Evolutionary conservation across 2,329 filamentous ascomycete genomes (phyloP).

Genomic region (Calonectria fujianensis): DNA sequence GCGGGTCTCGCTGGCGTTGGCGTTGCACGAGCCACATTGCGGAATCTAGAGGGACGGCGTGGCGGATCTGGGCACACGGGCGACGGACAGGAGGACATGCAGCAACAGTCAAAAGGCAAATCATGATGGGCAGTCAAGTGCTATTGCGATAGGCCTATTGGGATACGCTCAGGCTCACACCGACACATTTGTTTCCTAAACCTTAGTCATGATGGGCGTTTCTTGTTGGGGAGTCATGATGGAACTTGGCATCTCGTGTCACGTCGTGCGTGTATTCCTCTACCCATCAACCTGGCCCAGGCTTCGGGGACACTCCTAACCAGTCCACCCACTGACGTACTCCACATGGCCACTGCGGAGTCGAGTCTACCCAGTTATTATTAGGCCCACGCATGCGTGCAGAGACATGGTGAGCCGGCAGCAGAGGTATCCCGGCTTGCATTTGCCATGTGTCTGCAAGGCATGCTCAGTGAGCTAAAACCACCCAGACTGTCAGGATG

Average conservation of each 20-base stretch:
- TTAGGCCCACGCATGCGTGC: slow-evolving; percentile 17
- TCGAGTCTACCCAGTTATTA: slow-evolving; percentile 6
- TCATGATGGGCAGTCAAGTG: neutral
- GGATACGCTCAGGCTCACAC: neutral
- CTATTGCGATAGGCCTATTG: neutral
- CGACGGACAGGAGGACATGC: neutral
- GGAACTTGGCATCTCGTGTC: slow-evolving; percentile 1
- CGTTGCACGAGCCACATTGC: slow-evolving; percentile 30
- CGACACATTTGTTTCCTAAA: neutral
- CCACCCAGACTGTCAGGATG: neutral
- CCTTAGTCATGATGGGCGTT: neutral
- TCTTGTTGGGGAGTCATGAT: slow-evolving; percentile 1
- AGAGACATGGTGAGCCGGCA: slow-evolving; percentile 8
- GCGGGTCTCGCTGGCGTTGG: slow-evolving; percentile 6
- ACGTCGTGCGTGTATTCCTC: slow-evolving; percentile 1
- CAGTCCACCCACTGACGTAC: slow-evolving; percentile 2
- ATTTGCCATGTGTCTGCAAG: slow-evolving; percentile 22
- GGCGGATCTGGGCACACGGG: slow-evolving; percentile 4
- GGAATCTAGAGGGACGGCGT: slow-evolving; percentile 3
- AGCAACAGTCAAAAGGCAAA: neutral
- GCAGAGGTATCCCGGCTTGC: slow-evolving; percentile 23
- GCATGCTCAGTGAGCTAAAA: slow-evolving; percentile 20
- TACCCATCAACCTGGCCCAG: neutral
- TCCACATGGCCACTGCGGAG: slow-evolving; percentile 18
- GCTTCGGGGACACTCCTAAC: neutral